Evolutionary conservation across 345 rosid genomes (phyloP), one percentile per base, ranked within the genome.

Genomic region (Eucalyptus erythrocorys): DNA sequence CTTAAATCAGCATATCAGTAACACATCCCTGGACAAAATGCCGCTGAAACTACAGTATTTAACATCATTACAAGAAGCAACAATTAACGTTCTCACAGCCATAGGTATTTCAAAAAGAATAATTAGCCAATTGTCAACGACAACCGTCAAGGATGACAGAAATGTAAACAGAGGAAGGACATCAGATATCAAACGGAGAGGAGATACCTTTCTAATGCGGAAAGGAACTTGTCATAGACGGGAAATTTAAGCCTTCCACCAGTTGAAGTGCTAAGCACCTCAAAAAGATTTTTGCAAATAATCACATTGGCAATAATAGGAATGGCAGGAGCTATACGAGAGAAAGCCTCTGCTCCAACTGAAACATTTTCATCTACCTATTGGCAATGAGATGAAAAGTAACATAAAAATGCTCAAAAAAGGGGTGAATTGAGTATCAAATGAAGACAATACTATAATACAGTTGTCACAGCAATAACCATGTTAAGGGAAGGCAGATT

Each of bases 271-370:
- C 95, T 94, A 81, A 96, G 98, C 85, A 93, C 95, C 87, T 93
- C 93, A 53, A 97, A 97, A 90, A 97, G 94, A 91, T 97, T 96
- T 92, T 97, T 98, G 92, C 97, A 90, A 43, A 95, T 92, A 90
- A 97, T 89, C 45, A 94, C 97, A 94, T 96, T 91, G 81, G 98
- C 94, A 91, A 97, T 96, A n/a, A 95, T 90, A 48, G 99, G 99
- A 90, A 97, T 87, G 51, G 97, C 98, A 48, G 99, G 96, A 88
- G 99, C 99, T 86, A 97, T 95, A 50, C 98, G 95, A 86, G 96
- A 91, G 92, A 97, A 97, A 87, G 97, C 96, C 91, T 94, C 98
- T 89, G 94, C 87, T 87, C 99, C 97, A 87, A 96, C 98, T 3
- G 97, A 93, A 48, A 93, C 91, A 89, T 95, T 97, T 81, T 93